A percentile compares a stretch with the other conserved stretches of the same genome.
Evolutionary conservation across 345 rosid species (phyloP).

Genomic region (Turritis glabra): DNA sequence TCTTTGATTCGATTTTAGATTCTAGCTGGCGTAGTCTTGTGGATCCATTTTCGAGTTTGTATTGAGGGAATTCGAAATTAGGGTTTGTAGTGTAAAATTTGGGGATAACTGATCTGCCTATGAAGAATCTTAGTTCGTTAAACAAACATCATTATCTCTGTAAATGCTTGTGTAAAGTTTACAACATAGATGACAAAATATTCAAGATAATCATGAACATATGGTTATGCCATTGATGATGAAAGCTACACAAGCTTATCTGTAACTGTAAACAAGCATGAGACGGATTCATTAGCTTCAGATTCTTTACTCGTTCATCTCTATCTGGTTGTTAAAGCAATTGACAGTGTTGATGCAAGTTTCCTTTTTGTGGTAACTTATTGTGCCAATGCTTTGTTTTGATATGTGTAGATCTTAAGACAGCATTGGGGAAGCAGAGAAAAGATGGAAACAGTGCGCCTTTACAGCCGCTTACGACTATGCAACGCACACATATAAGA

Average conservation of each 20-base stretch:
- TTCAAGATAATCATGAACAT: not conserved
- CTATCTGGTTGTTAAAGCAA: not conserved
- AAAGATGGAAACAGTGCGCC: slow-evolving; percentile 81
- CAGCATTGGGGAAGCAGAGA: slow-evolving; percentile 85
- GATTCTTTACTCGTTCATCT: not conserved
- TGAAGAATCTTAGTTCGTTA: not conserved
- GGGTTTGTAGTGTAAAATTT: not conserved
- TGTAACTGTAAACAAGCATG: slow-evolving; percentile 4
- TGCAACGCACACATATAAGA: slow-evolving; percentile 65
- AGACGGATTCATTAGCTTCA: not conserved
- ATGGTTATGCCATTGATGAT: not conserved
- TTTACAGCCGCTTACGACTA: slow-evolving; percentile 72
- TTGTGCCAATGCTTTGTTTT: not conserved
- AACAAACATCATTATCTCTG: not conserved
- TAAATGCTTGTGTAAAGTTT: not conserved
- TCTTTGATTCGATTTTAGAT: not conserved
- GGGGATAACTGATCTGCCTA: not conserved
- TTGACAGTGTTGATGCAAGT: not conserved
- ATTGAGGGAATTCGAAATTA: not conserved
- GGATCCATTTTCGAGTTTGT: not conserved
- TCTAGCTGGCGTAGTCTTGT: not conserved
- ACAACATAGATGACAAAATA: not conserved
- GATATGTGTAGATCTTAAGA: slow-evolving; percentile 65
- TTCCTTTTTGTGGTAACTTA: not conserved
- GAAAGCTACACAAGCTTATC: not conserved